Evolutionary conservation across 2,329 filamentous ascomycete genomes (phyloP), one percentile per base, ranked within the genome.

Genomic region (Aschersonia sp.): DNA sequence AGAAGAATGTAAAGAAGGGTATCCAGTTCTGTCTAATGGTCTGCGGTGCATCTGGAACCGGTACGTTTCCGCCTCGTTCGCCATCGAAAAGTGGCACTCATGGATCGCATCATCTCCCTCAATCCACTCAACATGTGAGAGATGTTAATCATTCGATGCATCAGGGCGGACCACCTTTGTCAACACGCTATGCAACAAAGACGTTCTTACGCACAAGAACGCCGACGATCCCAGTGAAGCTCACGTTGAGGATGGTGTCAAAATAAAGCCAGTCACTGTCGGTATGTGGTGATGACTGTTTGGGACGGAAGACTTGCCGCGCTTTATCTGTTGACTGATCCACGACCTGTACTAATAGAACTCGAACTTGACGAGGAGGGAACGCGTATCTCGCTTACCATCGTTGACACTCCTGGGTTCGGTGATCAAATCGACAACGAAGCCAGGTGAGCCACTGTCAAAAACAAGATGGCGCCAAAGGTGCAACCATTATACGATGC

Each of bases 1-100:
- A 98, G 90, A 98, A 98, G 86, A 97, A 98, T 79, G 90, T 98
- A 74, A 95, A 95, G 85, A 95, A 95, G 81, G 92, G 92, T 66
- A 97, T 98, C 65, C 92, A 98, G 77, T 98, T 98, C 76, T 97
- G 89, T 70, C 72, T 98, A 79, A 98, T 98, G 92, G 92, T 98
- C 63, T 97, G 92, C 67, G 92, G 92, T 74, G 92, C 92, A 66
- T 97, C 90, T 59, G 92, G 92, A 69, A 97, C 92, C 70, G 92
- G 88, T 95, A 81, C 62, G 77, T 72, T 50, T 50, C 41, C 5
- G 14, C 37, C 44, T 35, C 29, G 35, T 30, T 39, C 35, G 40
- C 30, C 30, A 14, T 22, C n/a, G 31, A n/a, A 2, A 8, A 45
- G 9, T 22, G 22, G 37, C 30, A 42, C n/a, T 35, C 11, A 14